Evolutionary conservation across 768 basidiomycete species (phyloP), one percentile per base, ranked within the genome.

Genomic region (Ramaria sp.): DNA sequence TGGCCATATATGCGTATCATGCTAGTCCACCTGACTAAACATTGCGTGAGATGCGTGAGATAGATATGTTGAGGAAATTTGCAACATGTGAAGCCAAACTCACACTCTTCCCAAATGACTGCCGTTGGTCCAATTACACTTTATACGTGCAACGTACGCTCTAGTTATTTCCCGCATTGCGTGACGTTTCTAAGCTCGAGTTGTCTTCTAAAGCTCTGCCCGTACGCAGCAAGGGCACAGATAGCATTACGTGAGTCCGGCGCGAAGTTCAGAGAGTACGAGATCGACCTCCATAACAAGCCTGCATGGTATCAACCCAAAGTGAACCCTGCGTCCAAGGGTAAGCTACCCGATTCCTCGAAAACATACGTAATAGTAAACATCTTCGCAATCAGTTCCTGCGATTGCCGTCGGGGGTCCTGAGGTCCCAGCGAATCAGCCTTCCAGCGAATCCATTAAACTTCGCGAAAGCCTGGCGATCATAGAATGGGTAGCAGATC

Each of bases 251-350:
- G 73, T 12, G 84, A 86, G 61, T 74, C 78, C 1, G 71, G 75
- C 4, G 71, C 77, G 3, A 61, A 73, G 1, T 80, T 70, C 65
- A 78, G 71, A 20, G 66, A 73, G 13, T 83, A 71, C 59, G 76
- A 84, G 60, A 77, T 87, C 48, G 81, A 85, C 61, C 67, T 87
- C 12, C 50, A 57, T 61, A 81, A 82, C 70, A 87, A 86, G 69
- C 84, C 84, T 0, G 79, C 76, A 51, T 85, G 83, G 84, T 85
- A 83, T 63, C 78, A 78, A 0, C 74, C 77, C 0, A 75, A 80
- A 58, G 77, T 87, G 39, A 87, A 86, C 68, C 80, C 79, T 1
- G 82, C 77, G 0, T 78, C 78, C 70, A 86, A 31, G 84, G 76
- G 84, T 82, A 62, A 15, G 64, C 63, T 30, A 45, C n/a, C 20